Evolutionary conservation across 306 rosid species (phyloP).

Genomic region (Trifolium pratense): DNA sequence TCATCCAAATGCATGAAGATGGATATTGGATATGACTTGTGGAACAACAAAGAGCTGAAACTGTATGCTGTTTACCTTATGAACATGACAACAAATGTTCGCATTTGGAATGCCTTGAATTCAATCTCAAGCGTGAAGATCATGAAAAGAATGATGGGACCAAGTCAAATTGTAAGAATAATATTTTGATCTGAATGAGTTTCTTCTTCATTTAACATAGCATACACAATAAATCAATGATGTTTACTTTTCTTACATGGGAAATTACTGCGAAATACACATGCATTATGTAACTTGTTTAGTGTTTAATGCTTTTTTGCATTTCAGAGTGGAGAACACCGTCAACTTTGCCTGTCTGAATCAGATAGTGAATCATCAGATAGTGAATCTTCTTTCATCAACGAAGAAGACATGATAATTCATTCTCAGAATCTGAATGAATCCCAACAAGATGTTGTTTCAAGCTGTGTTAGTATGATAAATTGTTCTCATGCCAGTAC

Average conservation of each 20-base stretch:
- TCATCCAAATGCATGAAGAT: conserved; percentile 1
- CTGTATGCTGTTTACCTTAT: conserved; percentile 35
- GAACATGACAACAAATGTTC: conserved; percentile 39
- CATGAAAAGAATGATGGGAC: conserved; percentile 36
- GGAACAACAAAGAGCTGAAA: background rate
- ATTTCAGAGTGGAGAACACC: background rate
- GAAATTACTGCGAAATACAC: background rate
- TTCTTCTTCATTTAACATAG: background rate
- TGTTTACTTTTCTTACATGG: background rate
- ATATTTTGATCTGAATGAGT: background rate
- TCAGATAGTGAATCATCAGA: too few species aligned
- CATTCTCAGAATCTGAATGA: conserved; percentile 33
- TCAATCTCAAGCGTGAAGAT: conserved; percentile 8
- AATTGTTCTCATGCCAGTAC: conserved; percentile 37
- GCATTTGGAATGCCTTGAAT: conserved; percentile 39
- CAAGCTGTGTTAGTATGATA: conserved; percentile 44
- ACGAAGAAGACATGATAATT: background rate
- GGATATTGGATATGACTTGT: background rate
- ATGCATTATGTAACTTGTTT: background rate
- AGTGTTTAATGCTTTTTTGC: background rate
- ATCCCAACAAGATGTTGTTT: conserved; percentile 42
- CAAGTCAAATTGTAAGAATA: conserved; percentile 38
- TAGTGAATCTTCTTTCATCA: too few species aligned
- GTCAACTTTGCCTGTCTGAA: too few species aligned
- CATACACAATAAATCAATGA: background rate